Conservation (phyloP, 345 rosid species). For the thale cress (Arabidopsis thaliana) region DNA sequence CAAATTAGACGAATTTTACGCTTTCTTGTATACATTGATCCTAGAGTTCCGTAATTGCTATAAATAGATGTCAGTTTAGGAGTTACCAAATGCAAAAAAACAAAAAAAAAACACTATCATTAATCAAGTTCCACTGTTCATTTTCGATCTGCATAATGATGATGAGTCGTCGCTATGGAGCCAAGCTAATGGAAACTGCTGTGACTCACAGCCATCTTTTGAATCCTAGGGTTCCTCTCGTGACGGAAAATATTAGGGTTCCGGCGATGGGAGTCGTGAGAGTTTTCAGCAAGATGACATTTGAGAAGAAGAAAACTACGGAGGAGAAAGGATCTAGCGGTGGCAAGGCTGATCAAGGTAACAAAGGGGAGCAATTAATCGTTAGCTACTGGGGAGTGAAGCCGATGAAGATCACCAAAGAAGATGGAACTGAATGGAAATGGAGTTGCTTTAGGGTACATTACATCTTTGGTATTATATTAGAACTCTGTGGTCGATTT, state of each 20-base stretch:
- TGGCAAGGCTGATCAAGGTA: slow-evolving; percentile 29
- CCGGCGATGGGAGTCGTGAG: slow-evolving; percentile 13
- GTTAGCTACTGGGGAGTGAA: slow-evolving; percentile 65
- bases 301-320: slow-evolving; percentile 24
- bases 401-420: slow-evolving; percentile 51
- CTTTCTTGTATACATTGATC: slow-evolving; percentile 7
- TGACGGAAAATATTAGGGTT: slow-evolving; percentile 1
- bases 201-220: neutral
- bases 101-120: neutral
- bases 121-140: neutral
- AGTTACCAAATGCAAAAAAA: neutral
- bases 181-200: neutral
- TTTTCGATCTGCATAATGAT: slow-evolving; percentile 26
- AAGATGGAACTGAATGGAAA: slow-evolving; percentile 65
- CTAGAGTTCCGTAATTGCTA: slow-evolving; percentile 31
- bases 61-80: slow-evolving; percentile 16
- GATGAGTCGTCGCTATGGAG: slow-evolving; percentile 35
- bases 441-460: slow-evolving; percentile 65
- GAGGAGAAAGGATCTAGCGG: slow-evolving; percentile 19
- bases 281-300: slow-evolving; percentile 34
- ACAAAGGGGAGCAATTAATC: slow-evolving; percentile 42
- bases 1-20: slow-evolving; percentile 30
- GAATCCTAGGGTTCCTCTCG: slow-evolving; percentile 7
- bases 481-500: neutral
- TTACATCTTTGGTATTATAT: neutral